Conservation (phyloP, 495 filamentous ascomycete species). For the Penicillium roqueforti region DNA sequence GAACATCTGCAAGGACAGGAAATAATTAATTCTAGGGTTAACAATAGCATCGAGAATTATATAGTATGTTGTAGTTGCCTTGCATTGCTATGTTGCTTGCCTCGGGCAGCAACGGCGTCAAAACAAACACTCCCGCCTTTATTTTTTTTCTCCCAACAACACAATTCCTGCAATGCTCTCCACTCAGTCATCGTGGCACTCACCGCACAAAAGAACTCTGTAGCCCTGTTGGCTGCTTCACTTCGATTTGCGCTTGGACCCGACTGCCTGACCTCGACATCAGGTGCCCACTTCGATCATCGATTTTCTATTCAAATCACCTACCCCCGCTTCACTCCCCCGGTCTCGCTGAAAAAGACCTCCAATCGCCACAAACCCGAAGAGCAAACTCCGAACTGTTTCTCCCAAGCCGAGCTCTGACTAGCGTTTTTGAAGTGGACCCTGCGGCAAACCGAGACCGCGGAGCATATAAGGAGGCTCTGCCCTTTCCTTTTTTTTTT, state of each 20-base stretch:
- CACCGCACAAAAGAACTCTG: conserved; percentile 5
- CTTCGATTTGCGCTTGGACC: conserved; percentile 27
- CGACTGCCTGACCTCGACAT: conserved; percentile 27
- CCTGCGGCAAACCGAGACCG: conserved; percentile 19
- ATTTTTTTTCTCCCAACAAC: conserved; percentile 14
- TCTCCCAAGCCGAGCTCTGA: conserved; percentile 11
- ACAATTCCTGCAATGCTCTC: conserved; percentile 8
- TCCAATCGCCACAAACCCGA: conserved; percentile 1
- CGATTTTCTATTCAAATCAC: conserved; percentile 8
- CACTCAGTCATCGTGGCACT: conserved; percentile 13
- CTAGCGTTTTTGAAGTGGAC: conserved; percentile 18
- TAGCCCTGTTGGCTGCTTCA: conserved; percentile 19
- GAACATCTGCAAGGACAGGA: conserved; percentile 1
- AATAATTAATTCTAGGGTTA: background rate
- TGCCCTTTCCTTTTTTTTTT: conserved; percentile 3
- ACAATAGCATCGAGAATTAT: background rate
- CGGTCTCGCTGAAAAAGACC: conserved; percentile 2
- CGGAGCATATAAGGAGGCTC: conserved; percentile 12
- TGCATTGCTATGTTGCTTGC: conserved; percentile 8
- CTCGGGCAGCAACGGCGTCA: conserved; percentile 27
- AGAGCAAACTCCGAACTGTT: conserved; percentile 5
- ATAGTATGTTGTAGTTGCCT: background rate
- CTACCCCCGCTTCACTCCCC: conserved; percentile 2
- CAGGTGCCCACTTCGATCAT: conserved; percentile 28
- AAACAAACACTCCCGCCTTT: conserved; percentile 26